Evolutionary conservation across 805 yeast species (phyloP).

Genomic region (Candida endomychidarum): DNA sequence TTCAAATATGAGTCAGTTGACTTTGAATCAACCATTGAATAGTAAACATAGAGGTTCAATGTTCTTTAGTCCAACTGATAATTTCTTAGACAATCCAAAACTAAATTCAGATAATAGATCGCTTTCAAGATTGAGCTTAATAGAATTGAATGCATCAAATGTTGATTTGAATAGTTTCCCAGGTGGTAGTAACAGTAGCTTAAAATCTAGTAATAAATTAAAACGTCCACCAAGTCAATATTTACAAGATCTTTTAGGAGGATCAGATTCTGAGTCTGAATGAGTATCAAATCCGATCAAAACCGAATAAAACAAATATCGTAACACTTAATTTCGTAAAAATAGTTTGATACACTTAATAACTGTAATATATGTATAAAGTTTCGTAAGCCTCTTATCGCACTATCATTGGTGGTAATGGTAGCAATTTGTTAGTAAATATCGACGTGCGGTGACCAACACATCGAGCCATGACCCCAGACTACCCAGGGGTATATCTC

Average conservation of each 20-base stretch:
- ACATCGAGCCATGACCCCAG: slow-evolving; percentile 6
- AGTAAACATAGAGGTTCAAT: slow-evolving; percentile 40
- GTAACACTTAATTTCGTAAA: too few species aligned
- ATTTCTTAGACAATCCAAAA: slow-evolving; percentile 1
- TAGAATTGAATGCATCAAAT: slow-evolving; percentile 4
- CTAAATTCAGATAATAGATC: neutral
- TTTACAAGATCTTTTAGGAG: slow-evolving; percentile 43
- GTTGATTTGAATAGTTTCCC: neutral
- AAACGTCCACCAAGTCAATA: slow-evolving; percentile 42
- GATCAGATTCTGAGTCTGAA: slow-evolving; percentile 17
- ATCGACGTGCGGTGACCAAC: slow-evolving; percentile 3
- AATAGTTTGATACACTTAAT: too few species aligned
- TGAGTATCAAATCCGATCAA: neutral
- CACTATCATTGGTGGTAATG: slow-evolving; percentile 24
- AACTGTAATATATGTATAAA: slow-evolving; percentile 1
- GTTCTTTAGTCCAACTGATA: slow-evolving; percentile 51
- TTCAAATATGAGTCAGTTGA: slow-evolving; percentile 15
- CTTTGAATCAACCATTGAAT: slow-evolving; percentile 20
- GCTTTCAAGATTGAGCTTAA: neutral
- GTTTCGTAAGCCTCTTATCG: neutral
- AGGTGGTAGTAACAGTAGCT: neutral
- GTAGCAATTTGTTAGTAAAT: slow-evolving; percentile 33
- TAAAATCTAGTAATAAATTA: neutral
- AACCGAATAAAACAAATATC: too few species aligned
- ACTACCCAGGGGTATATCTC: slow-evolving; percentile 3